Percentiles rank a stretch among this genome's conserved stretches.
These are phyloP conservation scores for Lyophyllum decastes DNA, from an alignment of 768 basidiomycete species.

Conservation along the genomic window DNA sequence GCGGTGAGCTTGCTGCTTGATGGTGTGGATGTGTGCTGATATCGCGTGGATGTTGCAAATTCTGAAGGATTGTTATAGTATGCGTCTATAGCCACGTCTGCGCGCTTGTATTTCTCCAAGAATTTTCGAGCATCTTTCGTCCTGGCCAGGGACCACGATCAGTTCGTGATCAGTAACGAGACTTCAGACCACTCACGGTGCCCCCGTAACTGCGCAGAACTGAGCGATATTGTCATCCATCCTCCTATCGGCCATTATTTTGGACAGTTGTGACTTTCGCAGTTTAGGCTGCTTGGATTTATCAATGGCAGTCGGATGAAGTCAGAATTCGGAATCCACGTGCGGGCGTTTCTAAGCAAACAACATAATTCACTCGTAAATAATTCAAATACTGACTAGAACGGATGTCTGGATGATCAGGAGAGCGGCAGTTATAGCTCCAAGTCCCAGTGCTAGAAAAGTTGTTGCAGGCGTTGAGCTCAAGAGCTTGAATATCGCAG, in stretches of 20 bases:
- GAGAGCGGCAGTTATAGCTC: neutral
- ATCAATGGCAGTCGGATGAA: conserved; percentile 1
- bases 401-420: conserved; percentile 1
- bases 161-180: conserved; percentile 21
- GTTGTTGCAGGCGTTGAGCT: conserved; percentile 11
- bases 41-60: conserved; percentile 24
- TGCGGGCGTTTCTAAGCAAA: conserved; percentile 3
- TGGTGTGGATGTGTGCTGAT: conserved; percentile 28
- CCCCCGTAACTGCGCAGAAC: conserved; percentile 68
- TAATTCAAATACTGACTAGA: conserved; percentile 14
- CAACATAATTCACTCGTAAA: neutral
- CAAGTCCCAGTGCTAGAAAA: conserved; percentile 6
- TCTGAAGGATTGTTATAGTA: conserved; percentile 61
- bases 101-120: conserved; percentile 66
- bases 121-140: conserved; percentile 65
- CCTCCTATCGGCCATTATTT: conserved; percentile 40
- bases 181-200: conserved; percentile 52
- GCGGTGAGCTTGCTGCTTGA: conserved; percentile 55
- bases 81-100: conserved; percentile 75
- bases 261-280: conserved; percentile 1
- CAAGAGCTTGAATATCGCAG: conserved; percentile 12
- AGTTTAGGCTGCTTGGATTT: conserved; percentile 8
- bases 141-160: conserved; percentile 33
- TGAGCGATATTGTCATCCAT: conserved; percentile 54
- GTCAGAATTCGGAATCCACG: conserved; percentile 3